Percentiles rank a stretch among this genome's conserved stretches.
phyloP scores from a whole-genome alignment of 768 basidiomycete species.

The Lactarius evosmus region DNA sequence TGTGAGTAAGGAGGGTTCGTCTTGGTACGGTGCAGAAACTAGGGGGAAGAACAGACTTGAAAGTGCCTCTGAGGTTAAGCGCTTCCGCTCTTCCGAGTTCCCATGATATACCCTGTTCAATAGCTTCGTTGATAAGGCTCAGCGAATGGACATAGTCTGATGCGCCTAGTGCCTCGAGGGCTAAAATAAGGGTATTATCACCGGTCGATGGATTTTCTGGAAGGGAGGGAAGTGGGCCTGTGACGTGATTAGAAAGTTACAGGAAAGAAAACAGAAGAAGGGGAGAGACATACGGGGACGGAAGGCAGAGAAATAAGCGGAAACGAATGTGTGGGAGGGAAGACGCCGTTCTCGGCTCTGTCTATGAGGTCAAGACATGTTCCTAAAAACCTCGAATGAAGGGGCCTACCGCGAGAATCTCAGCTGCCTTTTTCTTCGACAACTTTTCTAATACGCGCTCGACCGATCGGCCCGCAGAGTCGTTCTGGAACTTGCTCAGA shows the following conservation, averaged over 20 bases:
- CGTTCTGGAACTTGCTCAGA: constrained; percentile 88
- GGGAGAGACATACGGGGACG: constrained; percentile 60
- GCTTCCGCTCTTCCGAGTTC: constrained; percentile 78
- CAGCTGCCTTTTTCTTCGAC: constrained; percentile 64
- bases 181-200: constrained; percentile 77
- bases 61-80: constrained; percentile 90
- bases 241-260: background rate
- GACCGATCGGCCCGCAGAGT: constrained; percentile 70
- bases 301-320: constrained; percentile 97
- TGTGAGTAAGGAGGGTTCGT: constrained; percentile 32
- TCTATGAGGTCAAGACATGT: constrained; percentile 11
- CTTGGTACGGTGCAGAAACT: background rate
- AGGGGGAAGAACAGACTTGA: constrained; percentile 60
- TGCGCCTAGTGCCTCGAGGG: constrained; percentile 79
- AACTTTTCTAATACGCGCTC: constrained; percentile 91
- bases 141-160: constrained; percentile 81
- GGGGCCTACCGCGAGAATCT: constrained; percentile 61
- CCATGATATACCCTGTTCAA: constrained; percentile 83
- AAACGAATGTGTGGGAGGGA: constrained; percentile 88
- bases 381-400: background rate
- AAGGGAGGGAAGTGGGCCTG: constrained; percentile 65
- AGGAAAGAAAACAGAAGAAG: constrained; percentile 13
- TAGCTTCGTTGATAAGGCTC: constrained; percentile 75
- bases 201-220: constrained; percentile 75
- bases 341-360: constrained; percentile 76